phyloP scores from a whole-genome alignment of 257 asterid species.

The Ophiorrhiza pumila region DNA sequence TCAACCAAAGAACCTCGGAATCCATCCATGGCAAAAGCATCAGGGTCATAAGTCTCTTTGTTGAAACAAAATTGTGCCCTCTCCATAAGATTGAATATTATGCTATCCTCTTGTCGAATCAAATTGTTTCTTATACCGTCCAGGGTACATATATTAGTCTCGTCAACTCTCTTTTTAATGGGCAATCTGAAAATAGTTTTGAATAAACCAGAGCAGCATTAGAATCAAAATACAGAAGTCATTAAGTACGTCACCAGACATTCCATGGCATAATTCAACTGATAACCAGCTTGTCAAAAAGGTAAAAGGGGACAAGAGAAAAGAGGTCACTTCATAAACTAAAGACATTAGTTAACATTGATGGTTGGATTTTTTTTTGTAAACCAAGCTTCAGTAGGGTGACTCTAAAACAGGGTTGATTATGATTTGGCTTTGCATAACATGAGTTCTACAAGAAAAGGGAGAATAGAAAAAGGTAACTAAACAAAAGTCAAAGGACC shows the following conservation, averaged over 20 bases:
- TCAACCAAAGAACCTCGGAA: slow-evolving; percentile 78
- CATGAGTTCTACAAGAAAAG: background rate
- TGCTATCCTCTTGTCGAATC: slow-evolving; percentile 91
- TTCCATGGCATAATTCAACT: background rate
- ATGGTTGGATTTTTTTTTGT: background rate
- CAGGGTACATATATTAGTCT: slow-evolving; percentile 70
- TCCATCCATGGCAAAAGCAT: slow-evolving; percentile 64
- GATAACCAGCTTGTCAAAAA: background rate
- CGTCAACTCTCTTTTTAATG: slow-evolving; percentile 64
- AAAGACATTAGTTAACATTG: background rate
- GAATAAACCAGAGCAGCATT: background rate
- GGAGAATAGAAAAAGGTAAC: background rate
- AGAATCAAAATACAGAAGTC: background rate
- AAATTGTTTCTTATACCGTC: slow-evolving; percentile 83
- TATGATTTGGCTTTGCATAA: background rate
- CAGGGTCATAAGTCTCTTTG: slow-evolving; percentile 59
- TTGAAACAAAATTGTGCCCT: slow-evolving; percentile 86
- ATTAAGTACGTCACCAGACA: background rate
- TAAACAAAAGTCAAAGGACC: background rate
- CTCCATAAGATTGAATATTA: slow-evolving; percentile 81
- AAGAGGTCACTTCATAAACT: background rate
- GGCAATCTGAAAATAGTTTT: slow-evolving; percentile 38
- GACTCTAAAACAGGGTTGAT: background rate
- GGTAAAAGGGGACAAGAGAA: background rate
- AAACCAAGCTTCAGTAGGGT: background rate